These are phyloP conservation scores for Trichoderma sp. DNA, from an alignment of 2,329 filamentous ascomycete genomes.

Conservation along the genomic window DNA sequence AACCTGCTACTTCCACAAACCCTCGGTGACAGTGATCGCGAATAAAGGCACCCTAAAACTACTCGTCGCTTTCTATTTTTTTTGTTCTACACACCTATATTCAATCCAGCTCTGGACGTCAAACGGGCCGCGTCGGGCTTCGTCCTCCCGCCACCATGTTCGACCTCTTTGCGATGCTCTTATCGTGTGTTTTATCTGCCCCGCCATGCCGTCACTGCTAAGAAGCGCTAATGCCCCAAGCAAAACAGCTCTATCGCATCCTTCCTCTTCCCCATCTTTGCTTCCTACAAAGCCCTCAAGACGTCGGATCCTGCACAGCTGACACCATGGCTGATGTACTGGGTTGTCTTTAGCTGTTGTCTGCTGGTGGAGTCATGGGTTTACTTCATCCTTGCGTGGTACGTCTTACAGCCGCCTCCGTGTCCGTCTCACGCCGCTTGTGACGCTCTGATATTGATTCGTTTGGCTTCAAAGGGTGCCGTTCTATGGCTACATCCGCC, in stretches of 20 bases:
- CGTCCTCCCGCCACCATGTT: constrained; percentile 56
- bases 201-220: constrained; percentile 21
- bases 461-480: constrained; percentile 62
- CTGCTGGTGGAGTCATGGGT: constrained; percentile 84
- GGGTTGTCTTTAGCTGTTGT: constrained; percentile 83
- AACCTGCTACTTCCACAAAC: constrained; percentile 2
- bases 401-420: constrained; percentile 27
- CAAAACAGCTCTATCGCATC: constrained; percentile 71
- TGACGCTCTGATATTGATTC: background rate
- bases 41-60: background rate
- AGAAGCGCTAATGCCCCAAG: constrained; percentile 21
- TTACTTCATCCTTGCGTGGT: constrained; percentile 82
- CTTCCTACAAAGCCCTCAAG: constrained; percentile 96
- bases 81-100: background rate
- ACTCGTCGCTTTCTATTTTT: background rate
- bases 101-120: constrained; percentile 21
- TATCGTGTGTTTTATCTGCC: constrained; percentile 60
- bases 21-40: background rate
- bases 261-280: constrained; percentile 92
- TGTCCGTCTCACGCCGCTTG: background rate
- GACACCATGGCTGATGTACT: constrained; percentile 99
- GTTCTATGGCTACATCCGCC: constrained; percentile 89
- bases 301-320: constrained; percentile 85
- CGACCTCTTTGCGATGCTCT: constrained; percentile 71
- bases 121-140: constrained; percentile 29